These are phyloP conservation scores for Paraglomus brasilianum DNA, from an alignment of 192 early-diverging fungal genomes.

Conservation along the genomic window DNA sequence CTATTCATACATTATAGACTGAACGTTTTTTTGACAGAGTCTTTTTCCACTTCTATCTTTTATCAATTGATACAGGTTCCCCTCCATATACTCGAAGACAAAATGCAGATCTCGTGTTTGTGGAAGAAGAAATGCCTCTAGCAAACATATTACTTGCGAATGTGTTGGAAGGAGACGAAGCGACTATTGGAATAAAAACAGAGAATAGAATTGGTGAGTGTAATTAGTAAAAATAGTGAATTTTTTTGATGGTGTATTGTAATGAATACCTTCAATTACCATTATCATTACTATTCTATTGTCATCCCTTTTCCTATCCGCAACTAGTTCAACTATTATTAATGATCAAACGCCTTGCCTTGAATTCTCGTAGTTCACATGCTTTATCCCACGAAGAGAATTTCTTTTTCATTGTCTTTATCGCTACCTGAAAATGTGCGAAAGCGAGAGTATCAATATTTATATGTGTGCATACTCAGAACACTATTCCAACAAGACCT, in stretches of 20 bases:
- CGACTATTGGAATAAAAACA: slow-evolving; percentile 42
- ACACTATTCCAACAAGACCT: background rate
- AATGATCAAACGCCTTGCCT: slow-evolving; percentile 39
- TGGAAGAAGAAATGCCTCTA: slow-evolving; percentile 76
- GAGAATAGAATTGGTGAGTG: background rate
- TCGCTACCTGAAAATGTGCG: slow-evolving; percentile 64
- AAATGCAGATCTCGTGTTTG: slow-evolving; percentile 85
- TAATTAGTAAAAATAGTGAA: slow-evolving; percentile 4
- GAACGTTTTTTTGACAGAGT: slow-evolving; percentile 66
- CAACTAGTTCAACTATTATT: no score
- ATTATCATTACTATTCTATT: background rate
- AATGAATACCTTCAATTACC: background rate
- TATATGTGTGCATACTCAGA: background rate
- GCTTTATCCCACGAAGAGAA: slow-evolving; percentile 70
- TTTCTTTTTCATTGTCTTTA: slow-evolving; percentile 89
- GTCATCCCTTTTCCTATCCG: no score
- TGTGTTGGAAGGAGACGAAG: slow-evolving; percentile 73
- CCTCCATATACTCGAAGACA: slow-evolving; percentile 96
- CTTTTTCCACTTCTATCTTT: slow-evolving; percentile 66
- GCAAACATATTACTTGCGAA: slow-evolving; percentile 81
- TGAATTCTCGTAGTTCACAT: slow-evolving; percentile 75
- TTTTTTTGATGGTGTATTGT: slow-evolving; percentile 14
- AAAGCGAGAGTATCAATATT: background rate
- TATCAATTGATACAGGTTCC: slow-evolving; percentile 90
- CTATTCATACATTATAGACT: slow-evolving; percentile 67